Evolutionary conservation across 768 basidiomycete species (phyloP).

Genomic region (Cystofilobasidium ferigula): DNA sequence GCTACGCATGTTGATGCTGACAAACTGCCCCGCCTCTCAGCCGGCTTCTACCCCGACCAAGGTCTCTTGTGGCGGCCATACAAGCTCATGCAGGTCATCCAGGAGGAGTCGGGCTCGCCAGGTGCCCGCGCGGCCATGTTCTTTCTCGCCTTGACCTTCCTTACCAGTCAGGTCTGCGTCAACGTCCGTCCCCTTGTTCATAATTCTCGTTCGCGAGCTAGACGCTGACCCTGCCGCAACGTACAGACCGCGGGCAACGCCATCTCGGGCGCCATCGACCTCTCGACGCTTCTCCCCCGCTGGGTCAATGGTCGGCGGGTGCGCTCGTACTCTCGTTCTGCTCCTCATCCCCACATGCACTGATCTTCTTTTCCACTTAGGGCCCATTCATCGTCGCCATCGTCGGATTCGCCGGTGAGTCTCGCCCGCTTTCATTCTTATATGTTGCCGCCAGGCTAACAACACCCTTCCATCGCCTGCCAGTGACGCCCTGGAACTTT

Average conservation of each 20-base stretch:
- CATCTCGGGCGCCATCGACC: conserved; percentile 30
- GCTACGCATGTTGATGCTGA: too few relatives aligned
- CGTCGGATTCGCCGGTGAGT: conserved; percentile 27
- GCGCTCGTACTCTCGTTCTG: too few relatives aligned
- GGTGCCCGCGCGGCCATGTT: conserved; percentile 35
- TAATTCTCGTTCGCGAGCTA: neutral
- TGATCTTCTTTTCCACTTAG: neutral
- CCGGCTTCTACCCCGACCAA: conserved; percentile 31
- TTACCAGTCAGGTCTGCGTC: conserved; percentile 31
- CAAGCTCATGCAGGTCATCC: conserved; percentile 24
- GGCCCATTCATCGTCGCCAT: conserved; percentile 27
- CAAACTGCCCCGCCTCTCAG: too few relatives aligned
- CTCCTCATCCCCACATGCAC: neutral
- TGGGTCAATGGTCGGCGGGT: conserved; percentile 3
- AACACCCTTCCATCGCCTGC: too few relatives aligned
- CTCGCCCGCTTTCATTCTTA: too few relatives aligned
- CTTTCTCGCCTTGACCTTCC: conserved; percentile 33
- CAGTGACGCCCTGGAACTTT: conserved; percentile 32
- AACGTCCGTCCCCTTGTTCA: conserved; percentile 24
- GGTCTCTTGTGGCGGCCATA: conserved; percentile 30
- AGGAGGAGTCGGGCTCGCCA: conserved; percentile 25
- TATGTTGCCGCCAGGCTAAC: too few relatives aligned
- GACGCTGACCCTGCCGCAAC: neutral
- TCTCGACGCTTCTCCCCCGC: conserved; percentile 23
- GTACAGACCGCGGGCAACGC: conserved; percentile 29